Base-by-base conservation (phyloP, 2,329 filamentous ascomycete species). In the Monosporascus sp. region DNA sequence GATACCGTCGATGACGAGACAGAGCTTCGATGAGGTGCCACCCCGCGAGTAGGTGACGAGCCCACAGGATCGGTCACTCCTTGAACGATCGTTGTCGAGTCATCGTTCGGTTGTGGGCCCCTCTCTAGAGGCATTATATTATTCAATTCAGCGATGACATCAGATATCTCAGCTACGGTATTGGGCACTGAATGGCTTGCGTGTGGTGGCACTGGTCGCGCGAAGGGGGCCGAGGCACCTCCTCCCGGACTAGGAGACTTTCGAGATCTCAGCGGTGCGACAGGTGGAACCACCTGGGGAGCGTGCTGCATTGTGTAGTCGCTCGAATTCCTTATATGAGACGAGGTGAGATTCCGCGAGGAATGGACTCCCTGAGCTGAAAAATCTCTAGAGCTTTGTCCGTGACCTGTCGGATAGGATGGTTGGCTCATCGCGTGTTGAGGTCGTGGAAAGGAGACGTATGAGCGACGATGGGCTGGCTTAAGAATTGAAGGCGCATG, bases 401-500 rank as follows among this genome's bases (percentile, higher is more conserved):
- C 24, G 8, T 3, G 20, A n/a, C 11, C 26, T 17, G 43, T n/a
- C 20, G 43, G 43, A 24, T 24, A 16, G 7, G 16, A 1, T 19
- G 43, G 8, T 17, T 2, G 43, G 22, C 4, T 27, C 3, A 14
- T 6, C 6, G 22, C 20, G 24, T 46, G 43, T 7, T 46, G 22
- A 7, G 22, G 16, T 26, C 19, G 22, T 26, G 43, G 22, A 27
- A 46, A n/a, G 14, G 43, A 31, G 26, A n/a, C 1, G 5, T 3
- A n/a, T 16, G 43, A 46, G 26, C 46, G 49, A 37, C 37, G 49
- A 37, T 55, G 49, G 16, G 57, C 49, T 48, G 64, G 64, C 41
- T 56, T 62, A 8, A 61, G 56, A 7, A 54, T 49, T 8, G 56
- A 57, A 17, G 60, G 57, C 14, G 53, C 27, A 35, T 58, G 50